Conservation (phyloP, 345 rosid genomes). For the Hibiscus mutabilis region DNA sequence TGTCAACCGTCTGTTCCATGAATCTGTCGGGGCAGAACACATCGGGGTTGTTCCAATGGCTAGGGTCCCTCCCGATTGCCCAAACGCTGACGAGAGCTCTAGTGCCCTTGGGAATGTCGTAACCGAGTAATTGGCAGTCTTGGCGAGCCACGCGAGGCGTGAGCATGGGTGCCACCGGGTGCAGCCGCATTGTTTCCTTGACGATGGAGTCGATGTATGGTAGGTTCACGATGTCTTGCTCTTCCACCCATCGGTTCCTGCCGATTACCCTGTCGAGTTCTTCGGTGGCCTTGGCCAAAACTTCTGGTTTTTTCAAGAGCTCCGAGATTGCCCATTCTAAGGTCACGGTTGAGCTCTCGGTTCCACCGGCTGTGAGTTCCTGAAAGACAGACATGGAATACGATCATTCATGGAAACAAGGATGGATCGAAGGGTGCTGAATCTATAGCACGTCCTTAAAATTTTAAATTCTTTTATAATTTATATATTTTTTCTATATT, state of each 20-base stretch:
- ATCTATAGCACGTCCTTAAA: no score
- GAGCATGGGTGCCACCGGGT: slow-evolving; percentile 55
- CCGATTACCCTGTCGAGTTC: slow-evolving; percentile 57
- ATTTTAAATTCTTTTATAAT: no score
- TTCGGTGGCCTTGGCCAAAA: slow-evolving; percentile 41
- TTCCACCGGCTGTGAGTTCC: slow-evolving; percentile 60
- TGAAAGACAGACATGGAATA: slow-evolving; percentile 1
- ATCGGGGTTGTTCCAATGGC: slow-evolving; percentile 41
- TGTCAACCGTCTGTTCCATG: slow-evolving; percentile 34
- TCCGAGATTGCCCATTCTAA: slow-evolving; percentile 64
- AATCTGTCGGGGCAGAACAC: slow-evolving; percentile 57
- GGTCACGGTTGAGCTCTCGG: slow-evolving; percentile 55
- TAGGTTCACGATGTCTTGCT: slow-evolving; percentile 41
- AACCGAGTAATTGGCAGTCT: slow-evolving; percentile 33
- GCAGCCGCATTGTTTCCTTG: slow-evolving; percentile 63
- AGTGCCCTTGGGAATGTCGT: slow-evolving; percentile 43
- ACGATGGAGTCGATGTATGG: slow-evolving; percentile 40
- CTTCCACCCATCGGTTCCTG: slow-evolving; percentile 44
- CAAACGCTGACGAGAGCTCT: slow-evolving; percentile 40
- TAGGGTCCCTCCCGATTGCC: slow-evolving; percentile 54
- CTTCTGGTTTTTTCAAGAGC: slow-evolving; percentile 38
- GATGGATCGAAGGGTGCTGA: no score
- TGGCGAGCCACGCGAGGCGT: slow-evolving; percentile 39
- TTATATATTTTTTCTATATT: no score
- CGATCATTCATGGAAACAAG: no score